These are phyloP conservation scores for Biancaea sappan DNA, from an alignment of 306 rosid genomes.

Conservation along the genomic window DNA sequence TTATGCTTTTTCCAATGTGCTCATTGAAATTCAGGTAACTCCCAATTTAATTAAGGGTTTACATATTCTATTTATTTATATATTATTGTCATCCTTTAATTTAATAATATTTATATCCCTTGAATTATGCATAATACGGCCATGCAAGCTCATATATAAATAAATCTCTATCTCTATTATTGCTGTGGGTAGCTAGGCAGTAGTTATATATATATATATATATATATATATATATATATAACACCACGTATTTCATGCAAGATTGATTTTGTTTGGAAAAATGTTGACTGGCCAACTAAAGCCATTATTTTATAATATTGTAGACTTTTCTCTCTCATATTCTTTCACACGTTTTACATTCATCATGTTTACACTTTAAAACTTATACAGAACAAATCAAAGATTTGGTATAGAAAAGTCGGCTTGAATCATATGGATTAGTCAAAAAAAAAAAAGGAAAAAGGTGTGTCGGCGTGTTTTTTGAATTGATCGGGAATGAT, in stretches of 20 bases:
- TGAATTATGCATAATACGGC: not conserved
- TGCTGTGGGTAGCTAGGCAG: conserved; percentile 12
- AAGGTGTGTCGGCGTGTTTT: too few species aligned
- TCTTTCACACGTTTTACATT: not conserved
- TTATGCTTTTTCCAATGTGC: conserved; percentile 91
- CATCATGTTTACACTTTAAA: not conserved
- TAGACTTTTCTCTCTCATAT: not conserved
- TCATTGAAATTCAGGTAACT: conserved; percentile 89
- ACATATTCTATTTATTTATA: not conserved
- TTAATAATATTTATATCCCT: not conserved
- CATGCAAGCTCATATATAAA: not conserved
- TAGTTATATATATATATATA: not conserved
- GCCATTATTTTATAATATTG: not conserved
- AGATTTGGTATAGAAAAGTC: not conserved
- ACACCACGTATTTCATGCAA: not conserved
- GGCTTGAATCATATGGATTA: too few species aligned
- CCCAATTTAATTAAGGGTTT: not conserved
- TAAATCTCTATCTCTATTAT: not conserved
- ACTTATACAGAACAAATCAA: not conserved
- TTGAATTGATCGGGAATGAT: too few species aligned
- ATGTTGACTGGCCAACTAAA: not conserved
- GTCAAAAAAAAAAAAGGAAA: too few species aligned
- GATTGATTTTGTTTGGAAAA: not conserved
- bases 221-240: too few species aligned
- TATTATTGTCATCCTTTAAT: not conserved